Base-by-base conservation (phyloP, 1,284 basidiomycete species). In the Tetrapyrgos nigripes region DNA sequence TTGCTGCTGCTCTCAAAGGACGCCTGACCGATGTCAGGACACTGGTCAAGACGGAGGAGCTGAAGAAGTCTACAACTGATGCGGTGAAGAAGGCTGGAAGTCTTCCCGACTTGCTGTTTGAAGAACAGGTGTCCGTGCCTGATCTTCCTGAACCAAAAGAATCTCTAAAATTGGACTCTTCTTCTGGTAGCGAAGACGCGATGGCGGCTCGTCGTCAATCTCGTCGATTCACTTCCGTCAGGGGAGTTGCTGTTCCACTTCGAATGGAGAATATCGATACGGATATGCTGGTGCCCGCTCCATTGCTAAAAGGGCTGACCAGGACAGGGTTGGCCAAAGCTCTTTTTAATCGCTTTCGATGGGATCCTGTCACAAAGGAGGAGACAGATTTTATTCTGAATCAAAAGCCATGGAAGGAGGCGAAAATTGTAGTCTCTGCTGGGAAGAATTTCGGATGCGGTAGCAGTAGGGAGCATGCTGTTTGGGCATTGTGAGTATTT, bases 211-310 rank as follows among this genome's bases (percentile, higher is more conserved):
- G 21, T 21, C 53, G 44, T 31, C 37, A 46, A 24, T 46, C 44
- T 4, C 26, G 44, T 10, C 53, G 45, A 33, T 97, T 97, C 74
- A 88, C 81, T 50, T 72, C 91, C 55, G 77, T 96, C 63, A 89
- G 89, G 75, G 95, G 94, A 44, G 86, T 95, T 61, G 86, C 93
- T 27, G 95, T 93, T 4, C 93, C 94, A 19, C 74, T 97, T 74
- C 87, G 92, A 73, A 92, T 94, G 60, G 88, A 93, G 67, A 97
- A 98, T 71, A 89, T 97, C 62, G 96, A 98, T 76, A 98, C 96
- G 53, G 96, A 98, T 72, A 94, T 93, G 89, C 96, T 98, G 72
- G 96, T 97, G 69, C 96, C 96, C 5, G 96, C 96, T 72, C 92
- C 94, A 72, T 97, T 96, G 81, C 78, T 97, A 73, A 97, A 97